phyloP scores from a whole-genome alignment of 345 rosid genomes.

The Lepidium aucheri region DNA sequence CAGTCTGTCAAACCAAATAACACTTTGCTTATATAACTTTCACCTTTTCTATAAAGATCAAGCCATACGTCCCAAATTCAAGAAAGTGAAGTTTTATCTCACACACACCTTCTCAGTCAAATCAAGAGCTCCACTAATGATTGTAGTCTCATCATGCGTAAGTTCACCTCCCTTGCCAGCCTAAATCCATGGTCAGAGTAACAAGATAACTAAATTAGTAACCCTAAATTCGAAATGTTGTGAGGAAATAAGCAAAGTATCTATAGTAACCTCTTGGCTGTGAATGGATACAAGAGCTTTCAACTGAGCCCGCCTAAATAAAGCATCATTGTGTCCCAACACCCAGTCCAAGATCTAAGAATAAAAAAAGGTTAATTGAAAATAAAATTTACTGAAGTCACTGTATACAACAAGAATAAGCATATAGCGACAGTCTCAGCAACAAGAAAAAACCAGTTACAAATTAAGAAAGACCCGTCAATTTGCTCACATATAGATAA shows the following conservation, averaged over 20 bases:
- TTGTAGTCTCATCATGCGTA: conserved; percentile 96
- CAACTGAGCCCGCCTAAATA: conserved; percentile 88
- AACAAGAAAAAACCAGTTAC: neutral
- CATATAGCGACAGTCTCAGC: neutral
- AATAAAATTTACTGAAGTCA: neutral
- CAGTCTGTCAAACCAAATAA: conserved; percentile 51
- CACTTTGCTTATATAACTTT: neutral
- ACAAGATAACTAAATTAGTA: neutral
- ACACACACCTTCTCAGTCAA: conserved; percentile 78
- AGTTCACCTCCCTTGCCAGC: conserved; percentile 99
- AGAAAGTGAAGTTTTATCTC: neutral
- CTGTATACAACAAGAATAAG: neutral
- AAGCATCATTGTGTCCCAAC: conserved; percentile 82
- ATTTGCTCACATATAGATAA: neutral
- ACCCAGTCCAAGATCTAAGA: conserved; percentile 73
- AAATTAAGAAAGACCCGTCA: neutral
- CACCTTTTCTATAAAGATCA: neutral
- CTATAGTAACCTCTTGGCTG: conserved; percentile 63
- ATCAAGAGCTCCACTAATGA: conserved; percentile 94
- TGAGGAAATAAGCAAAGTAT: neutral
- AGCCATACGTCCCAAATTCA: neutral
- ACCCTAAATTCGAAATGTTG: neutral
- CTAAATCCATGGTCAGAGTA: conserved; percentile 27
- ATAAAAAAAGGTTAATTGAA: neutral
- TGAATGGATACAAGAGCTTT: conserved; percentile 92